A percentile compares a stretch with the other conserved stretches of the same genome.
These are phyloP conservation scores for Botrytis fragariae DNA, from an alignment of 2,329 filamentous ascomycete species.

Conservation along the genomic window DNA sequence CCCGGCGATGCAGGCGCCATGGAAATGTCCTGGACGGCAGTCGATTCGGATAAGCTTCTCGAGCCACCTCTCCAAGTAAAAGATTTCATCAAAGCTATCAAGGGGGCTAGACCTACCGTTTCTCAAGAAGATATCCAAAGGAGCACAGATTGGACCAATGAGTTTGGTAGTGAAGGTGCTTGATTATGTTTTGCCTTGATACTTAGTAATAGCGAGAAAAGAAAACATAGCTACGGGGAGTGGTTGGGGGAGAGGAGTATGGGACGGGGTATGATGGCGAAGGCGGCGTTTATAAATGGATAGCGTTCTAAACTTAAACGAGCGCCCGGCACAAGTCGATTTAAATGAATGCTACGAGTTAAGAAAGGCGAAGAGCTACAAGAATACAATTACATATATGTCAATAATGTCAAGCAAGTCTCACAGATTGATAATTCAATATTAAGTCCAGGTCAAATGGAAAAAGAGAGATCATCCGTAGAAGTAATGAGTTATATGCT, in stretches of 20 bases:
- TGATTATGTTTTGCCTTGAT: slow-evolving; percentile 23
- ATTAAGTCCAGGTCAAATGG: not conserved
- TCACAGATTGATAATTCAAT: not conserved
- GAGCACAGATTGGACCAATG: slow-evolving; percentile 90
- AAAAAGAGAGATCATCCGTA: not conserved
- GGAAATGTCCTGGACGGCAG: slow-evolving; percentile 91
- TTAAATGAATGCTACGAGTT: not conserved
- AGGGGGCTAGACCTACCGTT: slow-evolving; percentile 84
- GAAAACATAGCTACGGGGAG: slow-evolving; percentile 17
- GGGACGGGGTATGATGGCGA: slow-evolving; percentile 10
- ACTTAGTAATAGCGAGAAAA: not conserved
- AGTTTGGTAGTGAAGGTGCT: slow-evolving; percentile 87
- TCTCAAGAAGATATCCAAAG: slow-evolving; percentile 78
- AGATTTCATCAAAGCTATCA: slow-evolving; percentile 92
- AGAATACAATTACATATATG: slow-evolving; percentile 3
- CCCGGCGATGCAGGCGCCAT: slow-evolving; percentile 81
- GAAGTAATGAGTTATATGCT: slow-evolving; percentile 11
- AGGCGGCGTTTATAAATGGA: slow-evolving; percentile 17
- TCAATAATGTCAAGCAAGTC: slow-evolving; percentile 4
- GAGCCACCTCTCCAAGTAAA: slow-evolving; percentile 85
- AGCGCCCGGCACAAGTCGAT: slow-evolving; percentile 4
- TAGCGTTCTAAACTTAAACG: slow-evolving; percentile 8
- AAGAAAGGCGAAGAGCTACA: not conserved
- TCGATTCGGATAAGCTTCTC: slow-evolving; percentile 78
- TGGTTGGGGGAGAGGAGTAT: slow-evolving; percentile 3